These are phyloP conservation scores for Arthromyces matolae DNA, from an alignment of 768 basidiomycete species.

Conservation along the genomic window DNA sequence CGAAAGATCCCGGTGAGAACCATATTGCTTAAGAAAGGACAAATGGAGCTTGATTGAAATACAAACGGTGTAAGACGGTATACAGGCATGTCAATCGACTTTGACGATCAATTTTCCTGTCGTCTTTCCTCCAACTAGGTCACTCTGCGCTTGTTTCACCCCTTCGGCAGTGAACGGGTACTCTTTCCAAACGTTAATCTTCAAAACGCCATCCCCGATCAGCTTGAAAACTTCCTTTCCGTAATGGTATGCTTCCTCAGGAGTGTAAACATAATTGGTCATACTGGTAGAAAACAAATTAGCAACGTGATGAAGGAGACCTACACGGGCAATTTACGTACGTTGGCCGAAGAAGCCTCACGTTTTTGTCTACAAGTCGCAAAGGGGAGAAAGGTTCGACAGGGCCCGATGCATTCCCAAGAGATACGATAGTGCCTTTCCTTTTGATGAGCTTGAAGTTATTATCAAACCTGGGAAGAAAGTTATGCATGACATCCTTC, in stretches of 20 bases:
- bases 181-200: conserved; percentile 66
- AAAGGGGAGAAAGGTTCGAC: conserved; percentile 73
- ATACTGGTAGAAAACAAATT: conserved; percentile 46
- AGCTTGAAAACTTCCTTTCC: conserved; percentile 59
- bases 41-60: not conserved
- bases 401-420: conserved; percentile 90
- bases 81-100: conserved; percentile 35
- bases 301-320: not conserved
- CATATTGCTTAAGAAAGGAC: not conserved
- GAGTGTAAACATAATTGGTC: conserved; percentile 66
- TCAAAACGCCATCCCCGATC: conserved; percentile 55
- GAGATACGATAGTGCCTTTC: conserved; percentile 86
- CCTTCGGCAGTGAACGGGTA: conserved; percentile 86
- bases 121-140: conserved; percentile 74
- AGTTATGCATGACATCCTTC: not conserved
- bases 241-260: conserved; percentile 71
- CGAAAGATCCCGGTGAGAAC: too few species aligned
- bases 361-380: conserved; percentile 75
- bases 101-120: conserved; percentile 86
- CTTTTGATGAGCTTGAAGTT: conserved; percentile 79
- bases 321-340: conserved; percentile 31
- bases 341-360: conserved; percentile 77
- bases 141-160: conserved; percentile 69
- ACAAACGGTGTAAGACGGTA: too few species aligned
- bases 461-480: conserved; percentile 56